phyloP scores from a whole-genome alignment of 805 yeast species.

The Maudiozyma bulderi region DNA sequence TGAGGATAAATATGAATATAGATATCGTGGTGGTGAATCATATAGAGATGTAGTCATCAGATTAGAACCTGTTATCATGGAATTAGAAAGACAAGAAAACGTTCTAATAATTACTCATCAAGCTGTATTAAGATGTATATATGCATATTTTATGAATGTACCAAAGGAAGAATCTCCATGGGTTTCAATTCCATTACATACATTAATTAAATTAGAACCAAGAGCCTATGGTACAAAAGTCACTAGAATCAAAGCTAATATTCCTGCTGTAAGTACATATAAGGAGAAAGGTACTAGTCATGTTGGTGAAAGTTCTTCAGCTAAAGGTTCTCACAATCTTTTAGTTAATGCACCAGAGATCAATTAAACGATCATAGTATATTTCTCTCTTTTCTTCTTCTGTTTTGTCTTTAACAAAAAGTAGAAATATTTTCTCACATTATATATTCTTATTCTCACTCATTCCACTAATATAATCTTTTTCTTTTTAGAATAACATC shows the following conservation, averaged over 20 bases:
- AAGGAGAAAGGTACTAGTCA: conserved; percentile 81
- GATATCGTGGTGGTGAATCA: conserved; percentile 96
- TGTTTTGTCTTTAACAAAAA: neutral
- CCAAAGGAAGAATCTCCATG: conserved; percentile 97
- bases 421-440: neutral
- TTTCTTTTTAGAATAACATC: neutral
- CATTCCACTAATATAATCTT: too few relatives aligned
- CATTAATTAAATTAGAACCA: conserved; percentile 90
- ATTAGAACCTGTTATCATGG: conserved; percentile 96
- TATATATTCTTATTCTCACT: too few relatives aligned
- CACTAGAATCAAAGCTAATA: conserved; percentile 84
- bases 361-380: neutral
- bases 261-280: conserved; percentile 95
- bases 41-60: conserved; percentile 92
- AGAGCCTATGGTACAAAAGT: conserved; percentile 85
- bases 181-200: conserved; percentile 97
- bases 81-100: conserved; percentile 92
- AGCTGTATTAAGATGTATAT: conserved; percentile 91
- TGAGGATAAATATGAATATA: conserved; percentile 88
- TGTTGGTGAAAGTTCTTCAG: conserved; percentile 31
- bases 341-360: conserved; percentile 13
- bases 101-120: conserved; percentile 94
- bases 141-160: conserved; percentile 96
- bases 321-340: conserved; percentile 9
- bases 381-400: neutral